phyloP scores from a whole-genome alignment of 2,329 filamentous ascomycete genomes.

The Fusarium robinianum region DNA sequence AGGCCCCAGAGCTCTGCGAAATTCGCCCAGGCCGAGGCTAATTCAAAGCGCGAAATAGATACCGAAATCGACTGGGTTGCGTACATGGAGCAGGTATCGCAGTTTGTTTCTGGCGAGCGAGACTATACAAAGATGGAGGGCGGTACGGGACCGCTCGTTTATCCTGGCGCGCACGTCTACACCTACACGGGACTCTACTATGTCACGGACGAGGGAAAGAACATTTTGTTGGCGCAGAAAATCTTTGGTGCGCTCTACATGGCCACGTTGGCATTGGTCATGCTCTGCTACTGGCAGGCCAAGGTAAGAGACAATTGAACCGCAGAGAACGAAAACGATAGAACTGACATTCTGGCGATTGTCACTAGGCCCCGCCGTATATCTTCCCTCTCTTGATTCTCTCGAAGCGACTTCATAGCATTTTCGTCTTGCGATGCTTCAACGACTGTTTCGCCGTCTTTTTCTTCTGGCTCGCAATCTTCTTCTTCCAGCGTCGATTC shows the following conservation, averaged over 20 bases:
- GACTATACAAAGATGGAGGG: slow-evolving; percentile 87
- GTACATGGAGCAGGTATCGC: slow-evolving; percentile 91
- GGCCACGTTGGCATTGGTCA: slow-evolving; percentile 72
- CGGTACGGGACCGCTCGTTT: slow-evolving; percentile 90
- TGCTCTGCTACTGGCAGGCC: slow-evolving; percentile 79
- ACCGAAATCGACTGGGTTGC: slow-evolving; percentile 98
- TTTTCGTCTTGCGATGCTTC: slow-evolving; percentile 91
- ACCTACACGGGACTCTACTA: slow-evolving; percentile 81
- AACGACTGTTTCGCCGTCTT: slow-evolving; percentile 91
- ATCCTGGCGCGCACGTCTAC: slow-evolving; percentile 92
- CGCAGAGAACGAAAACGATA: background rate
- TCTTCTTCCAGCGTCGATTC: slow-evolving; percentile 71
- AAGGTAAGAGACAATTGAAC: slow-evolving; percentile 53
- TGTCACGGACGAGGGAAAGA: slow-evolving; percentile 73
- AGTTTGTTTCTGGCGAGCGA: slow-evolving; percentile 81
- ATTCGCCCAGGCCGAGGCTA: slow-evolving; percentile 19
- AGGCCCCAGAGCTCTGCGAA: background rate
- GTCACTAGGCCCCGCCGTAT: slow-evolving; percentile 74
- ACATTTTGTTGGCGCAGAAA: slow-evolving; percentile 81
- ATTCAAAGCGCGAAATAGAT: slow-evolving; percentile 53
- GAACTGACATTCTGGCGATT: too few species aligned
- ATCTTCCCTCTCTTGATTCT: slow-evolving; percentile 83
- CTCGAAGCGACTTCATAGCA: slow-evolving; percentile 90
- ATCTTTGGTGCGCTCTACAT: slow-evolving; percentile 84
- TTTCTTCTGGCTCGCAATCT: slow-evolving; percentile 82